These are phyloP conservation scores for Triticum aestivum DNA, from an alignment of 176 grass and related monocot genomes.

Conservation along the genomic window IWGSC_CS_RefSeq_v2.1 NC_057796.1:117229201-117229700, in stretches of 20 bases:
- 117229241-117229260: conserved; percentile 80
- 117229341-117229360: conserved; percentile 50
- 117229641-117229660: conserved; percentile 47
- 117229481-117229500: conserved; percentile 82
- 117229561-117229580: conserved; percentile 73
- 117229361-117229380: conserved; percentile 29
- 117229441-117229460: conserved; percentile 58
- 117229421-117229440: conserved; percentile 55
- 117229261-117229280: conserved; percentile 77
- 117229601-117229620: conserved; percentile 70
- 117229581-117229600: conserved; percentile 76
- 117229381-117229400: conserved; percentile 20
- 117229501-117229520: conserved; percentile 72
- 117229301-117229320: conserved; percentile 54
- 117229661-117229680: conserved; percentile 55
- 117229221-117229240: conserved; percentile 75
- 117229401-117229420: not conserved
- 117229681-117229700: conserved; percentile 51
- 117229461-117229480: conserved; percentile 81
- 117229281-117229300: conserved; percentile 48
- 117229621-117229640: conserved; percentile 27
- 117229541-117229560: conserved; percentile 77
- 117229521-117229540: conserved; percentile 68
- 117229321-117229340: conserved; percentile 73
- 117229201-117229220: conserved; percentile 58